A percentile compares a stretch with the other conserved stretches of the same genome.
These are phyloP conservation scores for Asterella californica DNA, from an alignment of 225 moss, liverwort and hornwort genomes.

Conservation along the genomic window DNA sequence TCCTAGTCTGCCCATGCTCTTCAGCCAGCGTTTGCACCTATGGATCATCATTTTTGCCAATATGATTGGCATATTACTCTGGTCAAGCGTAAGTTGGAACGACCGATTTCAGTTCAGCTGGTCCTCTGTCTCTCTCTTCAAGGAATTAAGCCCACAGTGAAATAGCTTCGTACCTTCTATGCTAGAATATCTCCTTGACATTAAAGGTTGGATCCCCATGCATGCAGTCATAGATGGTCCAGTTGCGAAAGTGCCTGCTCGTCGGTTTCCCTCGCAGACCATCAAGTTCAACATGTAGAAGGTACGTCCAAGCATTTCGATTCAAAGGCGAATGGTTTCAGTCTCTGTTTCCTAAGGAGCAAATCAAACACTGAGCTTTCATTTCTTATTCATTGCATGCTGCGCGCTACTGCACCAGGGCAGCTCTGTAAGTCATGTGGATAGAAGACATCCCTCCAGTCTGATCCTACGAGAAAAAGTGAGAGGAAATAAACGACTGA, in stretches of 20 bases:
- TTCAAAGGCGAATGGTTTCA: no score
- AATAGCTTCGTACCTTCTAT: background rate
- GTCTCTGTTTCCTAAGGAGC: no score
- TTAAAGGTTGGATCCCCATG: background rate
- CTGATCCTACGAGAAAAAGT: no score
- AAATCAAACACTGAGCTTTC: no score
- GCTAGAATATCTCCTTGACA: background rate
- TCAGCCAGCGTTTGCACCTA: slow-evolving; percentile 32
- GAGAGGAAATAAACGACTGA: no score
- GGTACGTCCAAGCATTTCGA: no score
- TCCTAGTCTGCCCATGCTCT: slow-evolving; percentile 47
- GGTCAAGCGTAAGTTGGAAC: slow-evolving; percentile 45
- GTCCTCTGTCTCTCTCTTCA: background rate
- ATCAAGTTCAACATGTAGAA: slow-evolving; percentile 8
- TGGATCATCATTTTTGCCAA: slow-evolving; percentile 46
- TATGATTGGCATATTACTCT: slow-evolving; percentile 29
- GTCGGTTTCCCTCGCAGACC: slow-evolving; percentile 3
- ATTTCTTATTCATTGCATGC: no score
- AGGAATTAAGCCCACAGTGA: background rate
- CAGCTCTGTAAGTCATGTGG: no score
- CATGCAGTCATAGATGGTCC: slow-evolving; percentile 22
- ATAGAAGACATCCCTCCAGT: no score
- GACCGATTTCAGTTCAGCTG: background rate
- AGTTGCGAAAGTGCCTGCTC: slow-evolving; percentile 4
- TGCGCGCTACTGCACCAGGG: no score